Evolutionary conservation across 2,329 filamentous ascomycete species (phyloP).

Genomic region (Aureobasidium sp.): DNA sequence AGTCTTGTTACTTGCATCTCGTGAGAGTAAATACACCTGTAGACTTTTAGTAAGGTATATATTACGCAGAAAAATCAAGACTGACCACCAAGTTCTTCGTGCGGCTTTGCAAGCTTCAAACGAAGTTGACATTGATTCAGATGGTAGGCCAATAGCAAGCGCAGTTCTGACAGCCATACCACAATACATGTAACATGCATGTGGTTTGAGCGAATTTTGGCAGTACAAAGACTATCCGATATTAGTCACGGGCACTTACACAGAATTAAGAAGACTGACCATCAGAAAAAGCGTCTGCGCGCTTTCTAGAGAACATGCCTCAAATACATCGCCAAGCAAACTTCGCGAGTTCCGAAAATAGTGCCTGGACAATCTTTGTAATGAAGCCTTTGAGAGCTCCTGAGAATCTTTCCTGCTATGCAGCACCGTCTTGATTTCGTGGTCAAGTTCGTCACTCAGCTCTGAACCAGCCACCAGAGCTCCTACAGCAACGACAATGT

Average conservation of each 20-base stretch:
- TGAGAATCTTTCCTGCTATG: background rate
- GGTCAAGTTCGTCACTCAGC: conserved; percentile 10
- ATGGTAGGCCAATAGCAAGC: conserved; percentile 19
- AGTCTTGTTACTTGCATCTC: background rate
- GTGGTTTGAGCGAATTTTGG: conserved; percentile 20
- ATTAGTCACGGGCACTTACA: background rate
- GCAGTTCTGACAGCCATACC: conserved; percentile 19
- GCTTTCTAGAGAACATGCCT: conserved; percentile 26
- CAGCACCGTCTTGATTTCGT: background rate
- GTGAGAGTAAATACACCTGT: background rate
- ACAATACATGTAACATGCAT: conserved; percentile 19
- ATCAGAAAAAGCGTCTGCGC: conserved; percentile 25
- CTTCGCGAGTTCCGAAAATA: conserved; percentile 25
- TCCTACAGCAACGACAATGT: conserved; percentile 26
- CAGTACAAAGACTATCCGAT: conserved; percentile 18
- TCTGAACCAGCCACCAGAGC: conserved; percentile 25
- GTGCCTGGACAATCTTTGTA: conserved; percentile 21
- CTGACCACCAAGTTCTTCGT: conserved; percentile 18
- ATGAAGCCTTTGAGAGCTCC: background rate
- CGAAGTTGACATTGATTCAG: conserved; percentile 8
- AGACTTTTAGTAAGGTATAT: background rate
- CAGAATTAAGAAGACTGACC: conserved; percentile 15
- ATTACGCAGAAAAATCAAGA: background rate
- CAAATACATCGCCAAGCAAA: conserved; percentile 27
- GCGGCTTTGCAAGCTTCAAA: conserved; percentile 3